Evolutionary conservation across 306 rosid species (phyloP), one percentile per base, ranked within the genome.

Genomic region (Cicer judaicum): DNA sequence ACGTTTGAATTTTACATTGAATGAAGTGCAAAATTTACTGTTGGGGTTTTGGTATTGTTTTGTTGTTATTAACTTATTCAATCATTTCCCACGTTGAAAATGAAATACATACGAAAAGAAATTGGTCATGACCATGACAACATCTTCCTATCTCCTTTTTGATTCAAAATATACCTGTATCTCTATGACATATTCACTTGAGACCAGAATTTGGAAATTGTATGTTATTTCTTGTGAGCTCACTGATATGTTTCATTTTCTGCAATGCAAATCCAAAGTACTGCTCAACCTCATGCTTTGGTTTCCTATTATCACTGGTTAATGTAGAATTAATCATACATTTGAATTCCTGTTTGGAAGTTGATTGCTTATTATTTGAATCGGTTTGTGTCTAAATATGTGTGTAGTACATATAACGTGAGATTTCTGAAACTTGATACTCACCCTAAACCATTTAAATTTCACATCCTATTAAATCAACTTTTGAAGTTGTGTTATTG

Each of bases 261-360:
- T 57, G 48, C 72, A 69, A 40, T 69, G 39, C 54, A 74, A 69
- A 40, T 68, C 39, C 41, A 75, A 46, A 52, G 24, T 53, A 41
- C 39, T 78, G 46, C 21, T 59, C 44, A 49, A 8, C 34, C 18
- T 53, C 29, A 41, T 10, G 3, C 55, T 49, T 16, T 39, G 38
- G 24, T 29, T 77, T 21, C 8, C 69, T 18, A 10, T 14, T 29
- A 5, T 42, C 7, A 49, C 64, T 56, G 24, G 56, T 46, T 70
- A 42, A 42, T 65, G 10, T 61, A 42, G 54, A 68, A 55, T 60
- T 41, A 39, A 16, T 72, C 64, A 6, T 59, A 42, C 66, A 67
- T 70, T 7, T 79, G 38, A 16, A 41, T 68, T 47, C 19, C 41
- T 57, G 13, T 41, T 2, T 7, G 10, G 40, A 16, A 19, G 18